Conservation (phyloP, 495 filamentous ascomycete species). For the Choiromyces venosus region DNA sequence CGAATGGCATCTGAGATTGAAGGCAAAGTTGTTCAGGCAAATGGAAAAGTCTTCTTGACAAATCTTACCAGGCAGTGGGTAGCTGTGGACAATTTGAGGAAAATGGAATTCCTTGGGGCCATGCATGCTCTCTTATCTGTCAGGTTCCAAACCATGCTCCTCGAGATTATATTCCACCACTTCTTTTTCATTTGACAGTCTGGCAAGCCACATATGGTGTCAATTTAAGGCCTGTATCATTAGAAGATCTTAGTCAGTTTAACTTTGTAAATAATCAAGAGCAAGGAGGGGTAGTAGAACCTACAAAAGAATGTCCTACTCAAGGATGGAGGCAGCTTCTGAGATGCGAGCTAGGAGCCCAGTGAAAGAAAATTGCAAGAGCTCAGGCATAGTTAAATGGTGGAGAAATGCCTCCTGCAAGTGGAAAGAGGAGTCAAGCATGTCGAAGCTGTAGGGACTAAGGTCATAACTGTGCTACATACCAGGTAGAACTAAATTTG, state of each 20-base stretch:
- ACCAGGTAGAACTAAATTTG: slow-evolving; percentile 3
- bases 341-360: neutral
- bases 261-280: neutral
- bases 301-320: neutral
- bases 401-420: neutral
- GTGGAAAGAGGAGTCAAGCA: slow-evolving; percentile 13
- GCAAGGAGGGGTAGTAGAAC: neutral
- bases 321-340: neutral
- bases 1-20: neutral
- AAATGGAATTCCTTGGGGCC: slow-evolving; percentile 14
- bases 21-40: slow-evolving; percentile 1
- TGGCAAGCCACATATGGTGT: slow-evolving; percentile 2
- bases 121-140: slow-evolving; percentile 12
- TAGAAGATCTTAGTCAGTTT: neutral
- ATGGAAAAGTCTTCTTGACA: slow-evolving; percentile 3
- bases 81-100: slow-evolving; percentile 7
- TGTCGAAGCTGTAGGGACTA: slow-evolving; percentile 10
- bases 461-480: slow-evolving; percentile 13
- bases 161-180: neutral
- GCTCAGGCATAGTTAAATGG: slow-evolving; percentile 7
- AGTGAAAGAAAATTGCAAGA: slow-evolving; percentile 9
- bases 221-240: neutral
- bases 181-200: slow-evolving; percentile 3
- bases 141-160: neutral
- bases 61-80: neutral